These are phyloP conservation scores for Ligustrum vulgare DNA, from an alignment of 257 asterid species.

Conservation along the genomic window DNA sequence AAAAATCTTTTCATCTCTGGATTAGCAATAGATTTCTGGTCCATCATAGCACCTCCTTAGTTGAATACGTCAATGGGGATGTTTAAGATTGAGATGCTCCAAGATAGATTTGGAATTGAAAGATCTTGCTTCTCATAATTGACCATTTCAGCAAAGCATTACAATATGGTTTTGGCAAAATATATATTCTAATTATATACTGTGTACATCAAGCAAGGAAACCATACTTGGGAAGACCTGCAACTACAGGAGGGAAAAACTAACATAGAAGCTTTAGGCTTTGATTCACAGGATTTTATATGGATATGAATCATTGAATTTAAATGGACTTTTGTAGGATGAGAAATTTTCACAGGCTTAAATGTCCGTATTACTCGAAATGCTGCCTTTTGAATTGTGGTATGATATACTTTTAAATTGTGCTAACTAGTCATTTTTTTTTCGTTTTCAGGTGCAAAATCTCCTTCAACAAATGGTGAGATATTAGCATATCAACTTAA, in stretches of 20 bases:
- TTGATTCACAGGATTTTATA: neutral
- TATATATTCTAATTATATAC: neutral
- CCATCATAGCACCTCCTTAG: neutral
- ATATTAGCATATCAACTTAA: constrained; percentile 8
- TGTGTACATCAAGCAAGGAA: neutral
- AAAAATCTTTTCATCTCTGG: neutral
- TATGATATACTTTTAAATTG: neutral
- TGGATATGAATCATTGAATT: neutral
- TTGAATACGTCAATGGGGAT: neutral
- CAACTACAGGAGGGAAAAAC: neutral
- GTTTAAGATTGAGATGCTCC: neutral
- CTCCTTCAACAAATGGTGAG: constrained; percentile 88
- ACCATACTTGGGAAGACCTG: neutral
- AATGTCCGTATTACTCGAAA: neutral
- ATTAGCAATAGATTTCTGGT: neutral
- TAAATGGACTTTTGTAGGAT: neutral
- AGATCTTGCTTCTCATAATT: neutral
- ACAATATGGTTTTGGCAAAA: neutral
- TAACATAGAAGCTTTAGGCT: neutral
- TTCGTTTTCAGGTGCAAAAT: constrained; percentile 64
- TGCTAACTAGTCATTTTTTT: constrained; percentile 28
- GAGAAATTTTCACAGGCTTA: neutral
- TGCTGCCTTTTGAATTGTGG: neutral
- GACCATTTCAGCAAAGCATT: neutral
- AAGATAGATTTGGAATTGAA: neutral